A percentile compares a stretch with the other conserved stretches of the same genome.
Evolutionary conservation across 1,139 yeast species (phyloP).

Genomic region (Kodamaea ohmeri): DNA sequence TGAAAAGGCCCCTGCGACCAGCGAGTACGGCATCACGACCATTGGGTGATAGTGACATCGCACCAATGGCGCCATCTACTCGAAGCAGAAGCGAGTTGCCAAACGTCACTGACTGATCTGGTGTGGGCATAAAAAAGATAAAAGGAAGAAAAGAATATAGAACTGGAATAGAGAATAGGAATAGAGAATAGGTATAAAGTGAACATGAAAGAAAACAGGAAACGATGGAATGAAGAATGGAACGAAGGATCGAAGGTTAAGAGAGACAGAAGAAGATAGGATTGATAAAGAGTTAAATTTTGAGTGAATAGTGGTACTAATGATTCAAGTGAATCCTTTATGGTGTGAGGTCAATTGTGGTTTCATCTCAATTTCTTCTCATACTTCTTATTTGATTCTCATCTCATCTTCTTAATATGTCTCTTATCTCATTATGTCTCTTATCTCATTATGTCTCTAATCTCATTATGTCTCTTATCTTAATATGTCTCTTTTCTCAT

Average conservation of each 20-base stretch:
- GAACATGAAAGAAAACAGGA: background rate
- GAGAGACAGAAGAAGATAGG: no score
- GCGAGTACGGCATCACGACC: conserved; percentile 95
- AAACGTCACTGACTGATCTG: conserved; percentile 52
- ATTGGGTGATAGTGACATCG: conserved; percentile 88
- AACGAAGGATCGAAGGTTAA: no score
- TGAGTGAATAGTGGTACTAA: background rate
- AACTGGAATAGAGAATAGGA: background rate
- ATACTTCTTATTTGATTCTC: no score
- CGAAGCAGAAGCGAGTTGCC: conserved; percentile 78
- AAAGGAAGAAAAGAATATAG: background rate
- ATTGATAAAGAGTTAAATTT: background rate
- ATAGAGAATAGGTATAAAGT: background rate
- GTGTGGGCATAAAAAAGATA: conserved; percentile 8
- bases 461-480: no score
- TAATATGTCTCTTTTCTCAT: no score
- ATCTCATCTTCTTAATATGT: no score
- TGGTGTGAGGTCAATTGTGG: no score
- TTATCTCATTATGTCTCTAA: no score
- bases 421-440: no score
- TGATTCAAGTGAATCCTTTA: no score
- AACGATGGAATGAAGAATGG: no score
- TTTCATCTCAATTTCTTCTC: no score
- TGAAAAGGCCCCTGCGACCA: conserved; percentile 79
- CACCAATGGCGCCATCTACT: conserved; percentile 91